Conservation (phyloP, 192 early-diverging fungal genomes). For the Coemansia sp. region DNA sequence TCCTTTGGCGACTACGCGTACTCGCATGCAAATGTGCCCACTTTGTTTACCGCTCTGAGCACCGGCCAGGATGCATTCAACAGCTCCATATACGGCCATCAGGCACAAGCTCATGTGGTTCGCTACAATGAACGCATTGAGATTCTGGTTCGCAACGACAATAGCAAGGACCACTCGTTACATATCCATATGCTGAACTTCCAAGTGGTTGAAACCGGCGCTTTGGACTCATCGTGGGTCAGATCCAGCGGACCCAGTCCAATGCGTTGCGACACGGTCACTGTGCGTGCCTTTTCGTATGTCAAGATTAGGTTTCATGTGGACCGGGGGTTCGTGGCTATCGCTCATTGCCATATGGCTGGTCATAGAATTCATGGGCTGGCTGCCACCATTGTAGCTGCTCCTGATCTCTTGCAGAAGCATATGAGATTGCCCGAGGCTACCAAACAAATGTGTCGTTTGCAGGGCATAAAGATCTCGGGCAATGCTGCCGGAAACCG, state of each 20-base stretch:
- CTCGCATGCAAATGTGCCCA: background rate
- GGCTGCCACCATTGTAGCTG: background rate
- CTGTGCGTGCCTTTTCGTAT: background rate
- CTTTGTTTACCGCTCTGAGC: constrained; percentile 2
- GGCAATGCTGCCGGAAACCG: background rate
- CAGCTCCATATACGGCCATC: background rate
- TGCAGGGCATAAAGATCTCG: background rate
- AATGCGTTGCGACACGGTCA: constrained; percentile 48
- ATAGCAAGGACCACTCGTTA: constrained; percentile 4
- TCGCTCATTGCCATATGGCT: constrained; percentile 5
- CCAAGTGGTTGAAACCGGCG: constrained; percentile 21
- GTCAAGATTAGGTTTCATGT: constrained; percentile 5
- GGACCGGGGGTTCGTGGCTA: background rate
- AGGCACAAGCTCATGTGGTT: constrained; percentile 7
- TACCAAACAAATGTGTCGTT: background rate
- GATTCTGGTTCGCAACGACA: constrained; percentile 6
- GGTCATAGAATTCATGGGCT: background rate
- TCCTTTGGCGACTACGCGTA: constrained; percentile 1
- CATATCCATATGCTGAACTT: constrained; percentile 15
- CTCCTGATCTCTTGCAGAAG: constrained; percentile 1
- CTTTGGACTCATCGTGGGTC: background rate
- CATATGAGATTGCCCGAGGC: background rate
- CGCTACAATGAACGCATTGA: background rate
- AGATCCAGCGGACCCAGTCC: constrained; percentile 8
- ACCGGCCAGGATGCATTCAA: background rate